Base-by-base conservation (phyloP, 139 green algal species). In the Volvox africanus region DNA sequence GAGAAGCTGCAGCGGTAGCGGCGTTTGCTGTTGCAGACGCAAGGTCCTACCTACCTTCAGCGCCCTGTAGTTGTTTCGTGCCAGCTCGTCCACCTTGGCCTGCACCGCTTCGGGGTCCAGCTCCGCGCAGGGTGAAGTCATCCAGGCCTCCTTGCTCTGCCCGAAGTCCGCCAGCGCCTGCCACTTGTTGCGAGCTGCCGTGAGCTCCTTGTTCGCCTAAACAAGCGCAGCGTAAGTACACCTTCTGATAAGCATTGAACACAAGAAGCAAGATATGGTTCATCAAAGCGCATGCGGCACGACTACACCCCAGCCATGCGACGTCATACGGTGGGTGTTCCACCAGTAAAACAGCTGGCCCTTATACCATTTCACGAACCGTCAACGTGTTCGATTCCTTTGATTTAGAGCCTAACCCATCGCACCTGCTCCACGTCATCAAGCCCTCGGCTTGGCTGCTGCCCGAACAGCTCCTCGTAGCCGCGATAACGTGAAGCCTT, bases 391-490 rank as follows among this genome's bases (percentile, higher is more conserved):
- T 55, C 44, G 44, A 9, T 9, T 55, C 44, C 44, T 55, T 55
- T 55, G 44, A 55, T 55, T 55, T 55, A 55, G 44, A 55, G 44
- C 44, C 44, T 5, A 55, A 5, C 44, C 5, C 44, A n/a, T 1
- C 87, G 0, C 87, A 91, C 87, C 87, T 86, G 76, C 44, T 91
- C 87, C 61, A 91, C 76, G 33, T 85, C 87, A 20, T 90, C 75
- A 33, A 91, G 61, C 2, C 76, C 65, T 6, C 44, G 36, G 67
- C 65, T 91, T 44, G 69, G 71, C 62, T 92, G 88, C 80, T 82
- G 88, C 28, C 80, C 93, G 89, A 93, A 94, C 83, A 95, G 92
- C 90, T 95, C 93, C 88, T 94, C 92, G 83, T 94, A 95, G 21
- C 61, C 50, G 50, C 91, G 91, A 50, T 91, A 92, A 6, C 86